These are phyloP conservation scores for Tylopilus felleus DNA, from an alignment of 768 basidiomycete genomes.

Conservation along the genomic window DNA sequence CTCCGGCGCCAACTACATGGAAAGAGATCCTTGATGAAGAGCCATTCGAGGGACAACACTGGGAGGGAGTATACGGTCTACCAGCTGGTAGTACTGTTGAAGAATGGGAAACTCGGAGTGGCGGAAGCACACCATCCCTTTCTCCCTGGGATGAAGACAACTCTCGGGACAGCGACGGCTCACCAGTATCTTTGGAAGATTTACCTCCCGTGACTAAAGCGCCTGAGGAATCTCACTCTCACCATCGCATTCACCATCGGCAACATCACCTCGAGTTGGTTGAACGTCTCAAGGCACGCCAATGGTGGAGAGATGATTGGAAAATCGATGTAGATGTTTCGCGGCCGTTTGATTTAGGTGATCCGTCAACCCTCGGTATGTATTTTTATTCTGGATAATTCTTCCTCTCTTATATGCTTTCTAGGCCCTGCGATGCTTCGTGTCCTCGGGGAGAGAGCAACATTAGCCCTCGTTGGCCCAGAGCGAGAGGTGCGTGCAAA, in stretches of 20 bases:
- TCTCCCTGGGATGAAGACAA: slow-evolving; percentile 63
- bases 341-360: slow-evolving; percentile 56
- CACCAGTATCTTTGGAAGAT: slow-evolving; percentile 12
- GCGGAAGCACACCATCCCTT: slow-evolving; percentile 63
- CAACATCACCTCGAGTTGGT: slow-evolving; percentile 45
- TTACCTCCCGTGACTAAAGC: slow-evolving; percentile 1
- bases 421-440: slow-evolving; percentile 47
- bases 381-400: not conserved
- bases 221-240: not conserved
- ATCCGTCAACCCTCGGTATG: slow-evolving; percentile 71
- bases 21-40: slow-evolving; percentile 76
- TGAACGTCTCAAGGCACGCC: slow-evolving; percentile 58
- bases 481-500: slow-evolving; percentile 38
- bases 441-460: slow-evolving; percentile 36
- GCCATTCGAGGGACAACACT: slow-evolving; percentile 83
- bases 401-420: not conserved
- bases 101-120: slow-evolving; percentile 44
- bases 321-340: slow-evolving; percentile 41
- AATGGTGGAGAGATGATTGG: slow-evolving; percentile 78
- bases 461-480: slow-evolving; percentile 39
- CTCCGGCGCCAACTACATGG: slow-evolving; percentile 59
- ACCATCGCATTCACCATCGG: slow-evolving; percentile 1
- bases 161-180: slow-evolving; percentile 20
- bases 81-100: slow-evolving; percentile 46
- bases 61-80: slow-evolving; percentile 68